phyloP scores from a whole-genome alignment of 2,329 filamentous ascomycete genomes.

The Davidsoniella virescens region DNA sequence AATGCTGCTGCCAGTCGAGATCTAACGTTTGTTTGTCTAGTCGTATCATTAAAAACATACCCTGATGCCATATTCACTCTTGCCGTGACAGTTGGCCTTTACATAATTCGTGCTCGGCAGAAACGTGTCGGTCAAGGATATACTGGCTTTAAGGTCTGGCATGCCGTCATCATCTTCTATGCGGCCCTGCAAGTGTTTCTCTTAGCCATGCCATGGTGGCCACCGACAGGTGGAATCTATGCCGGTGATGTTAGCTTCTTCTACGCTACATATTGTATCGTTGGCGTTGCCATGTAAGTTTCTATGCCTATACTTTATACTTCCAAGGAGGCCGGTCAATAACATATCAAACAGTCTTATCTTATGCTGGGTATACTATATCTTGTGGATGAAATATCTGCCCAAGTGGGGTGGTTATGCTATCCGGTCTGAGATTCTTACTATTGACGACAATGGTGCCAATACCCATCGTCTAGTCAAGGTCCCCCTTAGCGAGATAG shows the following conservation, averaged over 20 bases:
- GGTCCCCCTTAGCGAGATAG: slow-evolving; percentile 33
- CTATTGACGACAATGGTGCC: slow-evolving; percentile 30
- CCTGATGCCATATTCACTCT: slow-evolving; percentile 42
- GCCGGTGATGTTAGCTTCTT: slow-evolving; percentile 56
- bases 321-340: neutral
- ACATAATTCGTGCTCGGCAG: slow-evolving; percentile 39
- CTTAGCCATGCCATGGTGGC: slow-evolving; percentile 56
- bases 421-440: slow-evolving; percentile 37
- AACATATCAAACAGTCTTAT: slow-evolving; percentile 24
- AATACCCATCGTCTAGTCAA: slow-evolving; percentile 33
- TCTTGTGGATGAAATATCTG: slow-evolving; percentile 39
- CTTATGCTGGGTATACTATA: slow-evolving; percentile 40
- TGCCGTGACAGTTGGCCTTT: slow-evolving; percentile 38
- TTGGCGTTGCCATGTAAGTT: slow-evolving; percentile 47
- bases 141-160: slow-evolving; percentile 43
- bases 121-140: slow-evolving; percentile 30
- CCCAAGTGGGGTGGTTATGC: slow-evolving; percentile 36
- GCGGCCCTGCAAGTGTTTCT: slow-evolving; percentile 44
- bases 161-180: slow-evolving; percentile 40
- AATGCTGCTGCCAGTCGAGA: neutral
- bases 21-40: slow-evolving; percentile 18
- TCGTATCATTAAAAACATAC: slow-evolving; percentile 43
- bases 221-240: slow-evolving; percentile 40
- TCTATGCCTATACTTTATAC: neutral
- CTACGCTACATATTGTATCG: slow-evolving; percentile 53